phyloP scores from a whole-genome alignment of 2,329 filamentous ascomycete species.

The Stemphylium vesicarium region DNA sequence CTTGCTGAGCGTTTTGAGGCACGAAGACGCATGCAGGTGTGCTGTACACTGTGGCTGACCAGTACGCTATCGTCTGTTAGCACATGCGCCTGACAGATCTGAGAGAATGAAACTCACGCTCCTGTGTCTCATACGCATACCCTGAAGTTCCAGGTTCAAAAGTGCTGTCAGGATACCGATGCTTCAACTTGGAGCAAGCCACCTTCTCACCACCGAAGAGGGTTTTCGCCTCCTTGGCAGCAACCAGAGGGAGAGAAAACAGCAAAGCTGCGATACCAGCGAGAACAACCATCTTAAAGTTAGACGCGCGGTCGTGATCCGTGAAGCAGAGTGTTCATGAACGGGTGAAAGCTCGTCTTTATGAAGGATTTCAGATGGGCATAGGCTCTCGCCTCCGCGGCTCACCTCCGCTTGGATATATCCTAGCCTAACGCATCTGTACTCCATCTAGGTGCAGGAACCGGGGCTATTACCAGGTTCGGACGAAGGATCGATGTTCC shows the following conservation, averaged over 20 bases:
- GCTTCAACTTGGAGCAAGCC: not conserved
- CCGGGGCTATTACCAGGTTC: not conserved
- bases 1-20: constrained; percentile 23
- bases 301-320: not conserved
- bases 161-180: not conserved
- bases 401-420: not conserved
- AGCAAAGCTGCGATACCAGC: not conserved
- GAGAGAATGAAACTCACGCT: not conserved
- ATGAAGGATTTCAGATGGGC: not conserved
- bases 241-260: not conserved
- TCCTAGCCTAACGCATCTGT: not conserved
- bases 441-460: not conserved
- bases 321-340: not conserved
- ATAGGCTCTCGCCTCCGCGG: not conserved
- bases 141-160: not conserved
- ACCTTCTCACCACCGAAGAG: not conserved
- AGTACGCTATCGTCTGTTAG: constrained; percentile 6
- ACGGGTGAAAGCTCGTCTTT: not conserved
- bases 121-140: not conserved
- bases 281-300: not conserved
- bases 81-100: not conserved
- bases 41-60: constrained; percentile 17
- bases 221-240: not conserved
- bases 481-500: not conserved
- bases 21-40: constrained; percentile 30